Evolutionary conservation across 2,329 filamentous ascomycete species (phyloP), one percentile per base, ranked within the genome.

Genomic region (Apiospora aurea): DNA sequence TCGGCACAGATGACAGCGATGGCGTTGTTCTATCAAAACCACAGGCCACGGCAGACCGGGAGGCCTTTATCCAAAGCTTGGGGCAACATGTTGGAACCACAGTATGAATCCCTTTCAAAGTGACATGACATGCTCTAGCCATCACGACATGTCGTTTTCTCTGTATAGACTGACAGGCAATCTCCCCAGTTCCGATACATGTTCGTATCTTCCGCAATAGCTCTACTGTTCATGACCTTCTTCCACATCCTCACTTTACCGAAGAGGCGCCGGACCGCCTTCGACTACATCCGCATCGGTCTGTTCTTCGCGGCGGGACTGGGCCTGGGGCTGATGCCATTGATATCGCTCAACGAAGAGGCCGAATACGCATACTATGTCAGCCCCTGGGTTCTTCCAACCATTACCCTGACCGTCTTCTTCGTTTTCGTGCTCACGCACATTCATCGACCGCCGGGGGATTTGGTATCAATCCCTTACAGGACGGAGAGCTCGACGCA

Each of bases 311-410:
- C 77, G 43, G 21, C 21, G 5, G 46, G 44, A 13, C 49, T 76
- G 29, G 77, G 75, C 11, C 44, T 77, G 49, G 76, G 73, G 10
- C 4, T 5, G 46, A 21, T 41, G 7, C 38, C 38, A 11, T 5
- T 41, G 10, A n/a, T 21, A 8, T 21, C 47, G 6, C 46, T 74
- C 10, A 71, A 76, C 71, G 68, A 71, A 7, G 46, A 73, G 47
- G 41, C 44, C 18, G 64, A 29, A 29, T 29, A 69, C 13, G 74
- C 71, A 16, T 53, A 70, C n/a, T 77, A 74, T 16, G 14, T 43
- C 1, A 75, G 73, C 1, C 76, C 77, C 2, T 80, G 77, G 77
- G 69, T 77, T n/a, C 71, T 79, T 53, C 78, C 78, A 2, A 77
- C 75, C 6, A 71, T 80, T 18, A 75, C 75, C 67, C 49, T 79